Evolutionary conservation across 768 basidiomycete genomes (phyloP).

Genomic region (Psilocybe cubensis): DNA sequence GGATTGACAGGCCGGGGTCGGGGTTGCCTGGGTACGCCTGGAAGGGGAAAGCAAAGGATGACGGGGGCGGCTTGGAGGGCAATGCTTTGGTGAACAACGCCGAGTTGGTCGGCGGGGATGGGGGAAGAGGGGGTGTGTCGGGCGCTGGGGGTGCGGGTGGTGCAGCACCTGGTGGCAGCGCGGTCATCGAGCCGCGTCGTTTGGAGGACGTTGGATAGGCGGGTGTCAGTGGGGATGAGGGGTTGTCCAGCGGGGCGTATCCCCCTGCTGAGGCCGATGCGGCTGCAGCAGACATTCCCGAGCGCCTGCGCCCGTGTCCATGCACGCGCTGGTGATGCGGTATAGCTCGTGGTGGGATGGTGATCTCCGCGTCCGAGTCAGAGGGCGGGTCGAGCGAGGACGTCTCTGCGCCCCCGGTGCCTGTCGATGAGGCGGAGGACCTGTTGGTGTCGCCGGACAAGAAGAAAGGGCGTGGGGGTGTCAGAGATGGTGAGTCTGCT

Average conservation of each 20-base stretch:
- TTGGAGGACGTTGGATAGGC: background rate
- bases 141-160: conserved; percentile 4
- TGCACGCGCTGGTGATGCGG: background rate
- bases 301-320: background rate
- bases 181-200: background rate
- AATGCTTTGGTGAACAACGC: conserved; percentile 4
- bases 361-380: conserved; percentile 11
- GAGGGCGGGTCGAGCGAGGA: conserved; percentile 7
- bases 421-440: conserved; percentile 16
- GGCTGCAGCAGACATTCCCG: background rate
- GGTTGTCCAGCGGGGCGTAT: background rate
- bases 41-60: conserved; percentile 51
- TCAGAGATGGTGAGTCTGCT: conserved; percentile 5
- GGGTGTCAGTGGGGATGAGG: background rate
- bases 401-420: too few species aligned
- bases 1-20: conserved; percentile 53
- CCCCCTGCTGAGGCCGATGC: background rate
- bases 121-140: background rate
- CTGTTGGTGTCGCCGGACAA: conserved; percentile 18
- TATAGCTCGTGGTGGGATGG: background rate
- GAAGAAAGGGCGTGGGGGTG: conserved; percentile 31
- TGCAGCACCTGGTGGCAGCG: background rate
- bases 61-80: conserved; percentile 33
- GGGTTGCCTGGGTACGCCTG: conserved; percentile 70
- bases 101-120: background rate